phyloP scores from a whole-genome alignment of 352 stramenopile species.

The Globisporangium yorkense region DNA sequence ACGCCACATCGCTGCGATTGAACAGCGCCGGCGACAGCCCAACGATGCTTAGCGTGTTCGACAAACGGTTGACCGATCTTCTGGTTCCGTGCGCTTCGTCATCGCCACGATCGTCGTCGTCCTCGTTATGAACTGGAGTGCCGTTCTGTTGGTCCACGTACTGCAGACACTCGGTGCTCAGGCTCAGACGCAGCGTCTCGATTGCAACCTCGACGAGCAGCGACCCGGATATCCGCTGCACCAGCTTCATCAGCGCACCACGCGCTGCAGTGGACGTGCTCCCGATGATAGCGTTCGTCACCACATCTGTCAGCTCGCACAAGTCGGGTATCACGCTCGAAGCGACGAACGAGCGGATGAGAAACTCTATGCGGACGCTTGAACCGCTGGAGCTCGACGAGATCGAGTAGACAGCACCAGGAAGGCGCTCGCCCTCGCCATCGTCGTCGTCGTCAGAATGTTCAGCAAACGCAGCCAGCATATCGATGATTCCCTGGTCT shows the following conservation, averaged over 20 bases:
- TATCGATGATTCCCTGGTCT: not conserved
- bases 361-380: constrained; percentile 14
- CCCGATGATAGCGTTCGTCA: constrained; percentile 33
- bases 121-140: not conserved
- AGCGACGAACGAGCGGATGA: constrained; percentile 12
- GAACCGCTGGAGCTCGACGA: not conserved
- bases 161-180: constrained; percentile 27
- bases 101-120: constrained; percentile 6
- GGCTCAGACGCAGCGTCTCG: constrained; percentile 14
- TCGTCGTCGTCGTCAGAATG: not conserved
- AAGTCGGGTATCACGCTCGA: constrained; percentile 10
- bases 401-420: not conserved
- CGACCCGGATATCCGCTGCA: constrained; percentile 17
- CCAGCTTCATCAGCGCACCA: constrained; percentile 21
- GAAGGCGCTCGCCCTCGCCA: not conserved
- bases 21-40: constrained; percentile 7
- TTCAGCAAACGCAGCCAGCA: constrained; percentile 6
- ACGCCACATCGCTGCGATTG: constrained; percentile 6
- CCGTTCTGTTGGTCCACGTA: constrained; percentile 3
- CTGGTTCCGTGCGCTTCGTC: constrained; percentile 3
- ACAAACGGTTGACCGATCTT: constrained; percentile 6
- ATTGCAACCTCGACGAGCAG: constrained; percentile 20
- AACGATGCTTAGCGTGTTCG: constrained; percentile 15
- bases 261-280: constrained; percentile 27
- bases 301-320: constrained; percentile 14